phyloP scores from a whole-genome alignment of 441 rosid species.

The Pelargonium australe region DNA sequence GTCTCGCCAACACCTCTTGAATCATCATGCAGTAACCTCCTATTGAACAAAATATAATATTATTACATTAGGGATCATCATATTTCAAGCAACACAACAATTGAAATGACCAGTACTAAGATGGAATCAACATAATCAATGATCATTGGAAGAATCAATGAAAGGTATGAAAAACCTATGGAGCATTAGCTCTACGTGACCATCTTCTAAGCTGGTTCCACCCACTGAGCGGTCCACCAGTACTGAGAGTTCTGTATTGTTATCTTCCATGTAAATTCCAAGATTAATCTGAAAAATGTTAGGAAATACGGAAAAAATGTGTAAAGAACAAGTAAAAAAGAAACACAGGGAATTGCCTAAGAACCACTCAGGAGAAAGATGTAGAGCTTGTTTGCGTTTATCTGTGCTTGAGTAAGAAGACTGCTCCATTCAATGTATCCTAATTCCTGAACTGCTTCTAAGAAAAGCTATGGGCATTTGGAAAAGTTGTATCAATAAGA shows the following conservation, averaged over 20 bases:
- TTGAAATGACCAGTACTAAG: background rate
- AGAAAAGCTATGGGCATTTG: background rate
- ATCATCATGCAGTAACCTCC: constrained; percentile 69
- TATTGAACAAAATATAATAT: constrained; percentile 18
- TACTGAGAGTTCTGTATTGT: constrained; percentile 67
- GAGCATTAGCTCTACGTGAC: constrained; percentile 67
- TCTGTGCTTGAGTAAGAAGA: no score
- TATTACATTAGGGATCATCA: constrained; percentile 16
- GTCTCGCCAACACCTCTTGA: constrained; percentile 61
- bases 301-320: constrained; percentile 8
- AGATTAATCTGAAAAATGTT: constrained; percentile 64
- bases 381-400: no score
- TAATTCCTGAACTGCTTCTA: no score
- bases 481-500: background rate
- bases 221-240: constrained; percentile 84
- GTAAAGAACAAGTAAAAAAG: background rate
- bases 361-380: no score
- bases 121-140: background rate
- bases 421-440: no score
- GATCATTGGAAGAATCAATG: background rate
- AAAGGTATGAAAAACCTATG: constrained; percentile 42
- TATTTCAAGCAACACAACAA: constrained; percentile 11
- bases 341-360: no score
- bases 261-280: constrained; percentile 77
- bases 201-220: constrained; percentile 61